phyloP scores from a whole-genome alignment of 306 rosid genomes.

The Begonia peltatifolia region DNA sequence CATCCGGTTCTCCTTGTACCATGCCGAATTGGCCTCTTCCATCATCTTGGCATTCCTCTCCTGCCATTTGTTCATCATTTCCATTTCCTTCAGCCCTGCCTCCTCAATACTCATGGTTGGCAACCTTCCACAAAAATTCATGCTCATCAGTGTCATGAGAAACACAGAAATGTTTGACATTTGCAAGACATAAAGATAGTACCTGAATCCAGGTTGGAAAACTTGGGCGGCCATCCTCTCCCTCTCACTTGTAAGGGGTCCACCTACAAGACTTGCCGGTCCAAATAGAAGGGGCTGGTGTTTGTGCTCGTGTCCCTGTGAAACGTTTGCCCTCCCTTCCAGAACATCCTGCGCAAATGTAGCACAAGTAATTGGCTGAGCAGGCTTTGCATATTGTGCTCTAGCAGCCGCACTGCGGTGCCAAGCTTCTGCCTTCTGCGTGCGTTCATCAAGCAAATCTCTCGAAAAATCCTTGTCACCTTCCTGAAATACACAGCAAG shows the following conservation, averaged over 20 bases:
- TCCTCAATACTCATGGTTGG: conserved; percentile 99
- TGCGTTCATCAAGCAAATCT: conserved; percentile 73
- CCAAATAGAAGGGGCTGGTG: conserved; percentile 90
- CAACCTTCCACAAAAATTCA: conserved; percentile 24
- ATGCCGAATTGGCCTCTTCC: conserved; percentile 76
- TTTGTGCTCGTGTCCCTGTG: conserved; percentile 81
- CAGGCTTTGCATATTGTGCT: conserved; percentile 47
- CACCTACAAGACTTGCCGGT: conserved; percentile 79
- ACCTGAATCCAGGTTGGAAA: conserved; percentile 73
- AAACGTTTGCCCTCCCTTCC: conserved; percentile 81
- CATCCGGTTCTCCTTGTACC: conserved; percentile 59
- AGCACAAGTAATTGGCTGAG: conserved; percentile 82
- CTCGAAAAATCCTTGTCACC: conserved; percentile 50
- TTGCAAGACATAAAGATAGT: neutral
- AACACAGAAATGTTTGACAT: too few relatives aligned
- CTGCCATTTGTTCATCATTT: conserved; percentile 93
- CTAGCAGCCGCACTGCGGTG: conserved; percentile 60
- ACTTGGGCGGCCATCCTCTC: conserved; percentile 85
- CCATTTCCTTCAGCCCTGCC: conserved; percentile 94
- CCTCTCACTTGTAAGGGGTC: conserved; percentile 65
- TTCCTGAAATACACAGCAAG: conserved; percentile 34
- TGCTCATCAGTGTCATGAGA: too few relatives aligned
- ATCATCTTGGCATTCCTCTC: conserved; percentile 59
- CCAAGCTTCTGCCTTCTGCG: conserved; percentile 67
- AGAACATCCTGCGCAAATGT: conserved; percentile 97